These are phyloP conservation scores for Fusarium floridanum DNA, from an alignment of 2,329 filamentous ascomycete genomes.

Conservation along the genomic window DNA sequence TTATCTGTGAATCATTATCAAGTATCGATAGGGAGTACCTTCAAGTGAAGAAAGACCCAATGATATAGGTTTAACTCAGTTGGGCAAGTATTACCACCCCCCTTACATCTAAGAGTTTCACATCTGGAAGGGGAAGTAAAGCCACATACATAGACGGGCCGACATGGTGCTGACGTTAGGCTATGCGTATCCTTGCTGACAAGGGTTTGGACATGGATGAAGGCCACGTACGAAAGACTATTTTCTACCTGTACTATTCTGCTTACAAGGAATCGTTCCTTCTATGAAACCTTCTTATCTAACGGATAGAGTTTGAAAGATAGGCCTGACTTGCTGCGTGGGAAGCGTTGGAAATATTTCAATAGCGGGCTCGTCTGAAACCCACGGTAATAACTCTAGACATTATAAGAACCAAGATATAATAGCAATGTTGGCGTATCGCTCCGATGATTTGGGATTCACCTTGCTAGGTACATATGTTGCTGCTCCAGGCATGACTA, in stretches of 20 bases:
- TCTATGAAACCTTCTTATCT: not conserved
- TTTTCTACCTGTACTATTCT: not conserved
- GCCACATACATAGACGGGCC: not conserved
- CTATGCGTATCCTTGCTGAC: not conserved
- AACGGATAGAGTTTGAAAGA: not conserved
- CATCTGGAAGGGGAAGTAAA: not conserved
- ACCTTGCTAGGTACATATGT: not conserved
- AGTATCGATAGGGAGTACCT: not conserved
- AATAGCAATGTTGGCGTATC: not conserved
- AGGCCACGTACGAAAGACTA: not conserved
- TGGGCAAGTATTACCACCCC: not conserved
- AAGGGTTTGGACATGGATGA: not conserved
- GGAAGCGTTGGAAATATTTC: not conserved
- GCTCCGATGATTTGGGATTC: not conserved
- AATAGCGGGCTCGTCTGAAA: not conserved
- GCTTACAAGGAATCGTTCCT: not conserved
- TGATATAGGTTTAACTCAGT: not conserved
- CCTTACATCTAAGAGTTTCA: not conserved
- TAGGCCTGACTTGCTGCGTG: not conserved
- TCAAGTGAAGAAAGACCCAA: not conserved
- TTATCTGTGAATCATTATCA: not conserved
- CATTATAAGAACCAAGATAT: not conserved
- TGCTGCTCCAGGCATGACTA: not conserved
- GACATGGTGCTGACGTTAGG: not conserved
- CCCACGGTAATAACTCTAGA: not conserved